Conservation (phyloP, 169 alveolate genomes). For the Plasmodium relictum region DNA sequence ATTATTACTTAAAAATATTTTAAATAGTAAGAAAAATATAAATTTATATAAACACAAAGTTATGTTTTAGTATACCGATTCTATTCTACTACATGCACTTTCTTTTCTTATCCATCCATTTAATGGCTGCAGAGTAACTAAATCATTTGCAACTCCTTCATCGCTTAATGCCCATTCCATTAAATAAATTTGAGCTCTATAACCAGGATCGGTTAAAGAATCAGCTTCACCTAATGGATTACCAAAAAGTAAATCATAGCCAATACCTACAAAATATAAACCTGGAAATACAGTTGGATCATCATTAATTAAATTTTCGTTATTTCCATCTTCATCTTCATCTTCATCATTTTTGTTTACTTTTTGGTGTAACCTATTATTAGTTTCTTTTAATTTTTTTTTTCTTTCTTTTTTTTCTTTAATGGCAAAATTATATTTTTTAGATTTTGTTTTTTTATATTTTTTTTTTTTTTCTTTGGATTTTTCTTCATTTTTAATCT, state of each 20-base stretch:
- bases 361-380: background rate
- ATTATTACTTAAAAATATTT: too few species aligned
- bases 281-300: slow-evolving; percentile 46
- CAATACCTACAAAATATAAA: slow-evolving; percentile 80
- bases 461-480: slow-evolving; percentile 42
- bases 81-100: slow-evolving; percentile 88
- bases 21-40: too few species aligned
- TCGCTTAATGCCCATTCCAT: slow-evolving; percentile 76
- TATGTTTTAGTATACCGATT: slow-evolving; percentile 72
- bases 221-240: slow-evolving; percentile 81
- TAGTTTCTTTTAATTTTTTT: background rate
- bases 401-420: background rate
- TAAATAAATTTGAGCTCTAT: slow-evolving; percentile 75
- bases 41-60: background rate
- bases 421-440: slow-evolving; percentile 20
- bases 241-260: slow-evolving; percentile 80
- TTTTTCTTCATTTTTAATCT: slow-evolving; percentile 16
- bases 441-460: slow-evolving; percentile 9
- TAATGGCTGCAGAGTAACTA: slow-evolving; percentile 84
- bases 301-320: background rate
- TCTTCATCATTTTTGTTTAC: background rate
- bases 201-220: slow-evolving; percentile 84
- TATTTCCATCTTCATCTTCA: background rate
- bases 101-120: slow-evolving; percentile 89
- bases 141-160: slow-evolving; percentile 81